These are phyloP conservation scores for Botryotinia convoluta DNA, from an alignment of 2,329 filamentous ascomycete species.

Conservation along the genomic window DNA sequence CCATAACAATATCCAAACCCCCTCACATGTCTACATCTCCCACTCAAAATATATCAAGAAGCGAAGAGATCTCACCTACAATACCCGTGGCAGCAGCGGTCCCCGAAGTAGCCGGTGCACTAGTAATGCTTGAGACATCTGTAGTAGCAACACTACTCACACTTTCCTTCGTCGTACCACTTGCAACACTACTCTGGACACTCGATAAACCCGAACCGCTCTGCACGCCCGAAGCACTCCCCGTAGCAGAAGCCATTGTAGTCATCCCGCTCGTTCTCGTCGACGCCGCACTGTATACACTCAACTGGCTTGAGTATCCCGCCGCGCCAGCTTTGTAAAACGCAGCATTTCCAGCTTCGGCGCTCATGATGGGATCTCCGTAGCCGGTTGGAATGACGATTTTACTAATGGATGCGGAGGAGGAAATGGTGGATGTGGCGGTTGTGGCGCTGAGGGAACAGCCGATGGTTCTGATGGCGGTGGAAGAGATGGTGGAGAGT, in stretches of 20 bases:
- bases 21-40: neutral
- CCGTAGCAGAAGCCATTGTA: neutral
- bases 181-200: neutral
- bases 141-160: neutral
- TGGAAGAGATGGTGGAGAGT: conserved; percentile 11
- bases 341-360: neutral
- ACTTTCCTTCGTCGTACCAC: neutral
- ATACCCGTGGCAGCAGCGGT: neutral
- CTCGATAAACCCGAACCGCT: neutral
- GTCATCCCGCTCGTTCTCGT: conserved; percentile 6
- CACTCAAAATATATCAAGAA: neutral
- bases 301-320: neutral
- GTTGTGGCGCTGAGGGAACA: conserved; percentile 10
- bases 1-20: neutral
- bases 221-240: neutral
- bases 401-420: conserved; percentile 8
- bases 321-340: neutral
- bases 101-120: neutral
- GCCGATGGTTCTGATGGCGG: neutral
- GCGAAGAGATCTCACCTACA: neutral
- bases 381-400: conserved; percentile 8
- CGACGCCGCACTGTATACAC: neutral
- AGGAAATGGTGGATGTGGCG: neutral
- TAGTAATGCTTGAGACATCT: neutral
- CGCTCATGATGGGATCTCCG: neutral